Conservation (phyloP, 371 early-diverging fungal genomes). For the Sporodiniella umbellata region DNA sequence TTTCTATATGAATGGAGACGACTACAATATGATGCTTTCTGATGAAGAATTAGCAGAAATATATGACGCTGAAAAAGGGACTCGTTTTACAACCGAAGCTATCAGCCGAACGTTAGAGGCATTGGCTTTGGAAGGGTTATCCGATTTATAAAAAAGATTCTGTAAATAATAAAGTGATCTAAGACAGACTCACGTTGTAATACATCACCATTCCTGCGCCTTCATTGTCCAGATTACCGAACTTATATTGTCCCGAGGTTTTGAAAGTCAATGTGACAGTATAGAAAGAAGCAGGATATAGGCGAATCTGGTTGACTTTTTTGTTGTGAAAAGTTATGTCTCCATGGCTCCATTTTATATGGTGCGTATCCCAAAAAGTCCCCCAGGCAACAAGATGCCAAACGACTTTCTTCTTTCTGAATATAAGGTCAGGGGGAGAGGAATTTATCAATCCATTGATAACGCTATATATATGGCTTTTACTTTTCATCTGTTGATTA, state of each 20-base stretch:
- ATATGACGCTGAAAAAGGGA: constrained; percentile 14
- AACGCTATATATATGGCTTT: constrained; percentile 23
- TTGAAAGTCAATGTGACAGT: constrained; percentile 11
- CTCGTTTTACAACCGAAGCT: constrained; percentile 23
- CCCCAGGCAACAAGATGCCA: constrained; percentile 51
- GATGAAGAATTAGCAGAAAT: constrained; percentile 26
- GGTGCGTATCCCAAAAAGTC: constrained; percentile 25
- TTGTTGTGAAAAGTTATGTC: constrained; percentile 6
- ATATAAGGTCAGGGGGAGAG: constrained; percentile 22
- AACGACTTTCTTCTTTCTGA: constrained; percentile 6
- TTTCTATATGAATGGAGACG: constrained; percentile 21
- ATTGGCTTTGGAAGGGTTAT: constrained; percentile 41
- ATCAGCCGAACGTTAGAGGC: constrained; percentile 45
- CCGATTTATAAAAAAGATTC: constrained; percentile 21
- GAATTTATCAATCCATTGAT: constrained; percentile 37
- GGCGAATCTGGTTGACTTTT: constrained; percentile 14
- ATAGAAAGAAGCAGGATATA: constrained; percentile 41
- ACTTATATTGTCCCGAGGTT: neutral
- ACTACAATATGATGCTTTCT: constrained; percentile 12
- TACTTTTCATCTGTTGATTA: neutral
- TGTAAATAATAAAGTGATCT: neutral
- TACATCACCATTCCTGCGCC: constrained; percentile 8
- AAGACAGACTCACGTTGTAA: constrained; percentile 3
- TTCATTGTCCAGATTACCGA: constrained; percentile 4
- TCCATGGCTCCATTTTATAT: constrained; percentile 32